Percentiles rank a stretch among this genome's conserved stretches.
These are phyloP conservation scores for Calonectria hawksworthii DNA, from an alignment of 2,329 filamentous ascomycete genomes.

Conservation along the genomic window DNA sequence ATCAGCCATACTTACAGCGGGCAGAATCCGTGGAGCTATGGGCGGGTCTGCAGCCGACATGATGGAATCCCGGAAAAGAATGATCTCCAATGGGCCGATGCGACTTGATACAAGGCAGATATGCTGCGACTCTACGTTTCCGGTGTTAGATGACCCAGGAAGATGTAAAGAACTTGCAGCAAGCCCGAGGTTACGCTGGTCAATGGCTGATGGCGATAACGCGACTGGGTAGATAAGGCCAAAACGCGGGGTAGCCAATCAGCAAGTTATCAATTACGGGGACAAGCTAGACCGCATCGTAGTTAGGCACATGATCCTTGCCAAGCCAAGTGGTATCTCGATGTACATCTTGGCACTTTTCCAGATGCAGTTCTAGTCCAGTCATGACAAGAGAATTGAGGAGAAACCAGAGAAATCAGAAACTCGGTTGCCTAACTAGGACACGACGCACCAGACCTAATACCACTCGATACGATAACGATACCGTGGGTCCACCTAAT, in stretches of 20 bases:
- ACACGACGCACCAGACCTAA: too few relatives aligned
- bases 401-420: too few relatives aligned
- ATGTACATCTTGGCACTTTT: background rate
- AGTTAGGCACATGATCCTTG: too few relatives aligned
- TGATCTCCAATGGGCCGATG: background rate
- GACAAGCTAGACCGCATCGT: background rate
- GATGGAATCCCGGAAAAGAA: background rate
- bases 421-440: too few relatives aligned
- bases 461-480: too few relatives aligned
- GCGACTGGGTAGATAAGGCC: background rate
- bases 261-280: slow-evolving; percentile 4
- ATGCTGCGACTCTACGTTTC: background rate
- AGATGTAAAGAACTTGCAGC: background rate
- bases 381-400: too few relatives aligned
- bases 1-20: background rate
- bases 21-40: background rate
- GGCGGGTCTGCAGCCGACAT: background rate
- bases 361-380: background rate
- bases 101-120: background rate
- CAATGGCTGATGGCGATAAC: background rate
- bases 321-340: too few relatives aligned
- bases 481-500: too few relatives aligned
- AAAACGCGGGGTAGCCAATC: slow-evolving; percentile 10
- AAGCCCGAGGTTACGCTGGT: too few relatives aligned
- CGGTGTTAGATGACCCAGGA: background rate